Evolutionary conservation across 768 basidiomycete genomes (phyloP).

Genomic region (Tricholoma sp.): DNA sequence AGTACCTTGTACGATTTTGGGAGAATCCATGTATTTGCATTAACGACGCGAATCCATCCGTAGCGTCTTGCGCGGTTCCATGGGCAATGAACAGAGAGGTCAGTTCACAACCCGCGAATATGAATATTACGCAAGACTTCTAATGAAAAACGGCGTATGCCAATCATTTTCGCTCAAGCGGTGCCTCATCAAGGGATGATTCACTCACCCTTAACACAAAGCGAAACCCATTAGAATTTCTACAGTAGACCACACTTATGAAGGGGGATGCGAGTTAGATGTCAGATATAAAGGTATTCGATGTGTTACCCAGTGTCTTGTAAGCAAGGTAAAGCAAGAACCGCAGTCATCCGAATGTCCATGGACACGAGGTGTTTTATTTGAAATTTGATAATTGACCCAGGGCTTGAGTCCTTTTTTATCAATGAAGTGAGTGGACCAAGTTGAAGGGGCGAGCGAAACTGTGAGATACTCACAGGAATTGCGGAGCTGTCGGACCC

Average conservation of each 20-base stretch:
- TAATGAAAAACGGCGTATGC: not conserved
- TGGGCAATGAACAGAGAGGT: not conserved
- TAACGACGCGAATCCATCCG: not conserved
- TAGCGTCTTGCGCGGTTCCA: too few relatives aligned
- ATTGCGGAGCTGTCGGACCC: not conserved
- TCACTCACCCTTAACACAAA: not conserved
- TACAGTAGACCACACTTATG: not conserved
- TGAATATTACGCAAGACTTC: not conserved
- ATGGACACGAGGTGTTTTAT: not conserved
- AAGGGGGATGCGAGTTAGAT: not conserved
- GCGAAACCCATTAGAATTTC: not conserved
- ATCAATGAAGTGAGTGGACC: not conserved
- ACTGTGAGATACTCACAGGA: not conserved
- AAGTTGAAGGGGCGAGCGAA: not conserved
- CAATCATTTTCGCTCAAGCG: not conserved
- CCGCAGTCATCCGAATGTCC: not conserved
- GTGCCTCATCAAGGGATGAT: not conserved
- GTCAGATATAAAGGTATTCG: not conserved
- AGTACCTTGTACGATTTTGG: too few relatives aligned
- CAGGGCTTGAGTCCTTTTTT: not conserved
- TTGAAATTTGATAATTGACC: not conserved
- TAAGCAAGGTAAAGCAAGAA: not conserved
- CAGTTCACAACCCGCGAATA: not conserved
- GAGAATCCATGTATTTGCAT: too few relatives aligned
- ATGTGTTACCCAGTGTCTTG: not conserved